These are phyloP conservation scores for Rachicladosporium sp. DNA, from an alignment of 2,329 filamentous ascomycete species.

Conservation along the genomic window DNA sequence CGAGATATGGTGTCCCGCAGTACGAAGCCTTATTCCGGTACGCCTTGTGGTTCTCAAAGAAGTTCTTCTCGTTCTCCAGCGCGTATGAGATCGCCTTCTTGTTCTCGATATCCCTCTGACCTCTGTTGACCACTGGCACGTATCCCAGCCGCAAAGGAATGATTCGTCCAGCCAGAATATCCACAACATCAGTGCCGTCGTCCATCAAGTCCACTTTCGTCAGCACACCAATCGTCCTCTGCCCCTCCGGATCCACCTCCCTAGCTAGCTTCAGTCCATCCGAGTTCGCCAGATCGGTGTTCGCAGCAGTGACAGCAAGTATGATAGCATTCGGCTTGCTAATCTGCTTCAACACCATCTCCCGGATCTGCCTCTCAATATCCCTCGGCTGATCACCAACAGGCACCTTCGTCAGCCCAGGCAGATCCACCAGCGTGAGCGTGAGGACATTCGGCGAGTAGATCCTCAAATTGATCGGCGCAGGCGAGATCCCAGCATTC, in stretches of 20 bases:
- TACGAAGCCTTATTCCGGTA: conserved; percentile 98
- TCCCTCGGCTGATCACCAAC: conserved; percentile 93
- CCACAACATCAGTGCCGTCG: conserved; percentile 93
- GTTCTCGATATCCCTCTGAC: conserved; percentile 96
- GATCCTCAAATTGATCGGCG: conserved; percentile 94
- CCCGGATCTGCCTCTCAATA: conserved; percentile 90
- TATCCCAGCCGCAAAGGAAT: conserved; percentile 92
- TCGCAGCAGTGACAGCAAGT: conserved; percentile 87
- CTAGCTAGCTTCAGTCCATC: conserved; percentile 92
- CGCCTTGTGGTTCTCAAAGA: conserved; percentile 97
- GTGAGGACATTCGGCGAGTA: conserved; percentile 98
- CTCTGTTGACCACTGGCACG: conserved; percentile 93
- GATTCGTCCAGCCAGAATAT: conserved; percentile 93
- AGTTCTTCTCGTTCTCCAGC: conserved; percentile 86
- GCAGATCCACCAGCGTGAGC: conserved; percentile 89
- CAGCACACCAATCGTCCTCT: conserved; percentile 93
- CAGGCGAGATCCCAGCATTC: conserved; percentile 92
- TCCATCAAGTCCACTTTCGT: conserved; percentile 99
- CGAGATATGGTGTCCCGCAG: conserved; percentile 94
- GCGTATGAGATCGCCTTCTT: conserved; percentile 88
- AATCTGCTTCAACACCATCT: conserved; percentile 98
- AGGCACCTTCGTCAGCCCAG: conserved; percentile 90
- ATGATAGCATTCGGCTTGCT: conserved; percentile 98
- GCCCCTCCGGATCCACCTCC: conserved; percentile 93
- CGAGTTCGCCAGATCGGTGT: conserved; percentile 96